Percentiles rank a stretch among this genome's conserved stretches.
Evolutionary conservation across 1,139 yeast species (phyloP).

Genomic region (Kluyveromyces sp.): DNA sequence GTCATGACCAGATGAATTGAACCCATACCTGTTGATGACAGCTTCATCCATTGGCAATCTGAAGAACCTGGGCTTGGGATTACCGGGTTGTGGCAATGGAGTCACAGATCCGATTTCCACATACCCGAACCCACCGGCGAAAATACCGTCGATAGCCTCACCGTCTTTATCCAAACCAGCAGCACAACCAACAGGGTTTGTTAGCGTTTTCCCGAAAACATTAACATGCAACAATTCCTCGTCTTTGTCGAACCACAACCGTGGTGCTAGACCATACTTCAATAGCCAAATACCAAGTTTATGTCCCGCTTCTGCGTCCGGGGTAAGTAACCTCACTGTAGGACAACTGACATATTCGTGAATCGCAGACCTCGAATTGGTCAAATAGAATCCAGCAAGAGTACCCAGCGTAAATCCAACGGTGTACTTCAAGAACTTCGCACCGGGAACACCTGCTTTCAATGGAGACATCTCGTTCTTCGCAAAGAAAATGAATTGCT

Average conservation of each 20-base stretch:
- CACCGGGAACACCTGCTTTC: slow-evolving; percentile 19
- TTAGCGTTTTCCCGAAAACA: slow-evolving; percentile 56
- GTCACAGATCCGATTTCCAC: slow-evolving; percentile 93
- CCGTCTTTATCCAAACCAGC: slow-evolving; percentile 96
- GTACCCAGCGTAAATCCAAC: slow-evolving; percentile 34
- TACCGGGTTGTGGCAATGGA: slow-evolving; percentile 90
- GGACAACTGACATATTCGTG: slow-evolving; percentile 82
- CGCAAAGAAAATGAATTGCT: slow-evolving; percentile 5
- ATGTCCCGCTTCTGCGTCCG: slow-evolving; percentile 80
- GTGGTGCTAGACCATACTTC: slow-evolving; percentile 64
- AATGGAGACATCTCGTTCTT: slow-evolving; percentile 8
- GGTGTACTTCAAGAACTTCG: slow-evolving; percentile 20
- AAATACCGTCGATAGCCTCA: slow-evolving; percentile 81
- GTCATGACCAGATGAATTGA: slow-evolving; percentile 85
- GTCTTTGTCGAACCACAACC: slow-evolving; percentile 47
- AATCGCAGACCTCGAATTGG: slow-evolving; percentile 75
- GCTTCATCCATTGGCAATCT: slow-evolving; percentile 80
- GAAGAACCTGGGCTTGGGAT: slow-evolving; percentile 84
- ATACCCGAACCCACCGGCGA: slow-evolving; percentile 74
- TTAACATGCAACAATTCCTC: slow-evolving; percentile 48
- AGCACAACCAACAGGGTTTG: slow-evolving; percentile 84
- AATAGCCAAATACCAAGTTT: slow-evolving; percentile 60
- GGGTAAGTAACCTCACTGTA: slow-evolving; percentile 53
- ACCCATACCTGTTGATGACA: slow-evolving; percentile 89
- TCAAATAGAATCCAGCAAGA: slow-evolving; percentile 38